phyloP scores from a whole-genome alignment of 352 stramenopile genomes.

The Phytophthora niederhauseri region DNA sequence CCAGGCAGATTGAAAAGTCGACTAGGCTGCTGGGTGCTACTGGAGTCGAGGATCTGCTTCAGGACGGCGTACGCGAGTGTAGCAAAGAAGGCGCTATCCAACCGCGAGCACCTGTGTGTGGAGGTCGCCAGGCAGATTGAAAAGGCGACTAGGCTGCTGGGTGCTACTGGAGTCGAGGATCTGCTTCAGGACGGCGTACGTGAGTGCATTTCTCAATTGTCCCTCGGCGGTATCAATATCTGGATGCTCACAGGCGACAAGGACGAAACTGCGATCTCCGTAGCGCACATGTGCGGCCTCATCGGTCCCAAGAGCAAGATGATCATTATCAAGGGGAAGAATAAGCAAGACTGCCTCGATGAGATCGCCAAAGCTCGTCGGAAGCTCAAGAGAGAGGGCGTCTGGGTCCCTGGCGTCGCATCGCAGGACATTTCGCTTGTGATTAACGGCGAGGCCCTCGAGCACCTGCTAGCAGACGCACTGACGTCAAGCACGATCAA shows the following conservation, averaged over 20 bases:
- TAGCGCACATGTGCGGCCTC: slow-evolving; percentile 96
- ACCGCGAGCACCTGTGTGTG: slow-evolving; percentile 68
- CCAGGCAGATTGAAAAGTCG: slow-evolving; percentile 75
- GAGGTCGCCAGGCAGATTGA: slow-evolving; percentile 80
- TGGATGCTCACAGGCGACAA: slow-evolving; percentile 99
- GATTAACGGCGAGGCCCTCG: slow-evolving; percentile 83
- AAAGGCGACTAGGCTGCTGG: slow-evolving; percentile 89
- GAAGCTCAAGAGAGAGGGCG: slow-evolving; percentile 78
- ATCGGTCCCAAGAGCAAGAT: slow-evolving; percentile 81
- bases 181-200: slow-evolving; percentile 96
- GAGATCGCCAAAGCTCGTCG: slow-evolving; percentile 77
- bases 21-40: slow-evolving; percentile 95
- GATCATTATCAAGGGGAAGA: slow-evolving; percentile 85
- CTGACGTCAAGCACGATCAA: slow-evolving; percentile 24
- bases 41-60: slow-evolving; percentile 97
- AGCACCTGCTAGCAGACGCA: slow-evolving; percentile 65
- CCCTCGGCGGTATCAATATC: slow-evolving; percentile 97
- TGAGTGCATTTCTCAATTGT: slow-evolving; percentile 96
- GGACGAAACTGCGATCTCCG: slow-evolving; percentile 99
- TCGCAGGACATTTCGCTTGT: slow-evolving; percentile 80
- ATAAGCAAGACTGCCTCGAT: slow-evolving; percentile 77
- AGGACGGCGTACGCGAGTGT: slow-evolving; percentile 96
- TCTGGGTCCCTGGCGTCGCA: slow-evolving; percentile 78
- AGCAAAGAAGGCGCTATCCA: slow-evolving; percentile 65
- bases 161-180: slow-evolving; percentile 98